phyloP scores from a whole-genome alignment of 148 eudicot species.

The Salicornia ramosissima region DNA sequence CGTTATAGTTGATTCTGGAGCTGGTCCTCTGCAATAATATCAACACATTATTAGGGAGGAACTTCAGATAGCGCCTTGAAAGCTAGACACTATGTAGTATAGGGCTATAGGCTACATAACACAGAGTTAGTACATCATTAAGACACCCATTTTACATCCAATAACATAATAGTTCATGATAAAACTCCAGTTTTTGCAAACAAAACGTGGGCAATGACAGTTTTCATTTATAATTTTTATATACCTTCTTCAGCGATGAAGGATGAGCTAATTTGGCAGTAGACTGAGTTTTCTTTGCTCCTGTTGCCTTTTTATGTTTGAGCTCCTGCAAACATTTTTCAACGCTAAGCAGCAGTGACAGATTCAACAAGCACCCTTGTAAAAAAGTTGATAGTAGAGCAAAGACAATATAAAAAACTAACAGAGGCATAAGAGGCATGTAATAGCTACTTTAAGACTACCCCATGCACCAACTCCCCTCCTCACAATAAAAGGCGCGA shows the following conservation, averaged over 20 bases:
- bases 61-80: no score
- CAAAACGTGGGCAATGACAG: no score
- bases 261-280: slow-evolving; percentile 10
- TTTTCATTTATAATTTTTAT: no score
- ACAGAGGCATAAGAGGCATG: not conserved
- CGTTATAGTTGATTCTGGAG: slow-evolving; percentile 28
- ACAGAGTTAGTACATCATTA: not conserved
- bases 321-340: slow-evolving; percentile 14
- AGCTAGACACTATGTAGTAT: no score
- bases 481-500: no score
- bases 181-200: not conserved
- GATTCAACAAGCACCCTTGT: not conserved
- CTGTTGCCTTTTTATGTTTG: slow-evolving; percentile 16
- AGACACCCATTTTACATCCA: no score
- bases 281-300: slow-evolving; percentile 16
- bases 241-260: slow-evolving; percentile 21
- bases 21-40: slow-evolving; percentile 17
- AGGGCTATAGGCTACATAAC: no score
- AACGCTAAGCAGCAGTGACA: slow-evolving; percentile 1
- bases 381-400: not conserved
- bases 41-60: not conserved
- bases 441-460: not conserved
- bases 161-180: not conserved
- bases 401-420: no score
- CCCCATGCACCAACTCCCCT: not conserved